These are phyloP conservation scores for Candida endomychidarum DNA, from an alignment of 805 yeast species.

Conservation along the genomic window DNA sequence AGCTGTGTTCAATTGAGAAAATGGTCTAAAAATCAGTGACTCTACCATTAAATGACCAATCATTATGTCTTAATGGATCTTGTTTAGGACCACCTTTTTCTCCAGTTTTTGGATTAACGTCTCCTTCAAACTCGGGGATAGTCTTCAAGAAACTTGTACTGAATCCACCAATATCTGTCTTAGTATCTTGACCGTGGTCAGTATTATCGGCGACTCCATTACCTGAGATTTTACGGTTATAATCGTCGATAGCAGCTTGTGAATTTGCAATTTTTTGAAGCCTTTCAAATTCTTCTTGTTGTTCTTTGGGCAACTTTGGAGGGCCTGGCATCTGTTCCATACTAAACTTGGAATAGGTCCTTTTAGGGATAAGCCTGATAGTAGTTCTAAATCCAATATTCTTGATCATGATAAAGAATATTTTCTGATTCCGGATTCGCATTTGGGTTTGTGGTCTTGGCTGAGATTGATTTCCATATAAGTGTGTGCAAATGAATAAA, in stretches of 20 bases:
- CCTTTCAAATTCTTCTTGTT: conserved; percentile 88
- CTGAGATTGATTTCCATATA: no score
- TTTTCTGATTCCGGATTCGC: conserved; percentile 4
- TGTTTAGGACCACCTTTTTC: conserved; percentile 98
- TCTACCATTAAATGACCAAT: conserved; percentile 91
- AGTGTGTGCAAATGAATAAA: no score
- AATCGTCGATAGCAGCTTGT: conserved; percentile 75
- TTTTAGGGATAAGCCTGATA: background rate
- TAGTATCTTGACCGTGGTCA: conserved; percentile 27
- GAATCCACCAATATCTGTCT: conserved; percentile 59
- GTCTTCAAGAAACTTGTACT: conserved; percentile 72
- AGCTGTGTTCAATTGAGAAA: no score
- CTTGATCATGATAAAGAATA: conserved; percentile 1
- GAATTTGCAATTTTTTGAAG: conserved; percentile 79
- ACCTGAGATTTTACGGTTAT: conserved; percentile 49
- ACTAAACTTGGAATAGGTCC: conserved; percentile 14
- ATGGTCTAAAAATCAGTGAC: conserved; percentile 78
- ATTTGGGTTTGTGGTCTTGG: background rate
- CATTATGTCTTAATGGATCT: conserved; percentile 84
- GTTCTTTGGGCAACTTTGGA: conserved; percentile 72
- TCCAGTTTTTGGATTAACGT: conserved; percentile 88
- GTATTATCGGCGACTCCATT: conserved; percentile 27
- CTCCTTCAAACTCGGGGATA: conserved; percentile 95
- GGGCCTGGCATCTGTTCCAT: conserved; percentile 42
- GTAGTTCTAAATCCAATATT: background rate